These are phyloP conservation scores for Dictyostelium capitatum DNA, from an alignment of 78 protist genomes.

Conservation along the genomic window DNA sequence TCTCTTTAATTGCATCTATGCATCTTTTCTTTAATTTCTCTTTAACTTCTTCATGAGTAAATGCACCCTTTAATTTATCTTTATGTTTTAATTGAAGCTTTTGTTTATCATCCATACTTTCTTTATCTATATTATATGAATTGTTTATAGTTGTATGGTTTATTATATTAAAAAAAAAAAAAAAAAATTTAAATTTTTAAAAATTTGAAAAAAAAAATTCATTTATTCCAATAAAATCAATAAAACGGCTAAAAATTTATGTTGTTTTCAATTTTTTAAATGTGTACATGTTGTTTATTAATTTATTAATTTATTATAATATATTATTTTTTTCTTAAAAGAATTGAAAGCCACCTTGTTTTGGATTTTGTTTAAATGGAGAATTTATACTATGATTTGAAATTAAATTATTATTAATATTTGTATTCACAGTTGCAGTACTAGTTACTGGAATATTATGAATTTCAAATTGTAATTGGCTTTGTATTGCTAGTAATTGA, in stretches of 20 bases:
- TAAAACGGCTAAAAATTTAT: no score
- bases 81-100: background rate
- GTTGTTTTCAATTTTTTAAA: no score
- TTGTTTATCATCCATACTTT: background rate
- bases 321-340: no score
- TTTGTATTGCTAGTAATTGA: conserved; percentile 30
- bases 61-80: conserved; percentile 18
- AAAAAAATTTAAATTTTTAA: background rate
- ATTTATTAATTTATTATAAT: no score
- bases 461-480: conserved; percentile 41
- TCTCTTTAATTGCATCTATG: conserved; percentile 14
- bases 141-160: background rate
- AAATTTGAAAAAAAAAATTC: background rate
- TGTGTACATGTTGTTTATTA: no score
- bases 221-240: no score
- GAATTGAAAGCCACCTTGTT: no score
- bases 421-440: no score
- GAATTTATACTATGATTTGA: no score
- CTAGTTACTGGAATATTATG: background rate
- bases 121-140: background rate
- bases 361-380: no score
- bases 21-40: conserved; percentile 28
- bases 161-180: background rate
- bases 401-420: no score
- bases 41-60: background rate